Evolutionary conservation across 768 basidiomycete genomes (phyloP), one percentile per base, ranked within the genome.

Genomic region (Boletus barrowsii): DNA sequence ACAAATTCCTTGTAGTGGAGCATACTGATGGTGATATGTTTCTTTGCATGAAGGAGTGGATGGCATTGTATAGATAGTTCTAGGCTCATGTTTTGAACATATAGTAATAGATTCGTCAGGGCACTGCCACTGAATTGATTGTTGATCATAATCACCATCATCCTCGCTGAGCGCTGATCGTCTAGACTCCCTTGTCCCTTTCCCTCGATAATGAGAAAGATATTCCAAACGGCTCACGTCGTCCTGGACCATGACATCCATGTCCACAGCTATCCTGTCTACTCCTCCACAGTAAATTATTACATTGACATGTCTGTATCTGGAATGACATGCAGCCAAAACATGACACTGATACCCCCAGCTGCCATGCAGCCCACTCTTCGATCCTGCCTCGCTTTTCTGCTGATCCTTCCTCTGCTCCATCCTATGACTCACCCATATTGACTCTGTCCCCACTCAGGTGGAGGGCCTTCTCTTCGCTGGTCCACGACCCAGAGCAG

Each of bases 381-480:
- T 65, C 68, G 44, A 73, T 73, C 1, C 74, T 73, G n/a, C 71
- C 72, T 4, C 64, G 67, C 37, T 54, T 68, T 42, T 51, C 62
- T 39, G 43, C 62, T 48, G 61, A 66, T 22, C 1, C 51, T 9
- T 54, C 55, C 46, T 56, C 64, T 50, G 53, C 64, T 49, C 56
- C 71, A 32, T 71, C 76, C 40, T 79, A 75, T 60, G 79, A 80
- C 61, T 79, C 81, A 32, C 80, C 83, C 42, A 81, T 86, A 79
- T 75, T 82, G 46, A 82, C 84, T 2, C 83, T 86, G 20, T 87
- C 86, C 5, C 84, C 84, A 11, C 76, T 83, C 55, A 75, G 80
- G 49, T 75, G 76, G 57, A 72, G 72, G n/a, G 70, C 72, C 17
- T 70, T 76, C 49, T 78, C 74, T 6, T 64, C 62, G 47, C 69